A percentile compares a stretch with the other conserved stretches of the same genome.
Conservation (phyloP, 257 asterid genomes). For the Solanum chmielewskii region DNA sequence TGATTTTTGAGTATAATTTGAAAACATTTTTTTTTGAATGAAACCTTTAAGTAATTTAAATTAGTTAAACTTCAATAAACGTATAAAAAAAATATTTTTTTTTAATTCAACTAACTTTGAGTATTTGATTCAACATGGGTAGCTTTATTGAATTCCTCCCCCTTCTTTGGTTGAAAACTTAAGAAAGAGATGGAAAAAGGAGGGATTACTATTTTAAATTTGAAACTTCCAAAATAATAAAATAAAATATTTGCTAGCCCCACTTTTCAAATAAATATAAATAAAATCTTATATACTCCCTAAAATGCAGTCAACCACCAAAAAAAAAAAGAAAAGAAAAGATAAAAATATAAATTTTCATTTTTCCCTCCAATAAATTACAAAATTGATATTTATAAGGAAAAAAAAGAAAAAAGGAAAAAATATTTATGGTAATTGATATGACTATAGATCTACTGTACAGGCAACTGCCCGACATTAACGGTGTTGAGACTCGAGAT, state of each 20-base stretch:
- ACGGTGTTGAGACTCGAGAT: constrained; percentile 4
- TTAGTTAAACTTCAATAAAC: no score
- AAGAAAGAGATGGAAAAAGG: neutral
- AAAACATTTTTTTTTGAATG: no score
- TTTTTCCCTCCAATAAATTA: neutral
- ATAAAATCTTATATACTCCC: neutral
- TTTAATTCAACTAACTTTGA: neutral
- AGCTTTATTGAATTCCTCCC: neutral
- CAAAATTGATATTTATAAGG: neutral
- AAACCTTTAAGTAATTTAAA: no score
- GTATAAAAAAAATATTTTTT: no score
- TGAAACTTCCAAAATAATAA: neutral
- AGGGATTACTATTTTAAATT: constrained; percentile 1
- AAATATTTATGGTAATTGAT: neutral
- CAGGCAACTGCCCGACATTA: constrained; percentile 7
- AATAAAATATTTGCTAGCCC: neutral
- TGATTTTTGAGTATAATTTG: neutral
- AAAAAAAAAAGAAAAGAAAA: neutral
- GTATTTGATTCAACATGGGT: neutral
- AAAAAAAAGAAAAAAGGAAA: no score
- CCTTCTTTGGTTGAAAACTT: neutral
- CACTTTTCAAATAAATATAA: neutral
- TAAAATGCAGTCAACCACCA: neutral
- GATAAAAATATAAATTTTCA: neutral
- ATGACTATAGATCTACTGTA: neutral